Evolutionary conservation across 2,329 filamentous ascomycete species (phyloP), one percentile per base, ranked within the genome.

Genomic region (Colletotrichum musicola): DNA sequence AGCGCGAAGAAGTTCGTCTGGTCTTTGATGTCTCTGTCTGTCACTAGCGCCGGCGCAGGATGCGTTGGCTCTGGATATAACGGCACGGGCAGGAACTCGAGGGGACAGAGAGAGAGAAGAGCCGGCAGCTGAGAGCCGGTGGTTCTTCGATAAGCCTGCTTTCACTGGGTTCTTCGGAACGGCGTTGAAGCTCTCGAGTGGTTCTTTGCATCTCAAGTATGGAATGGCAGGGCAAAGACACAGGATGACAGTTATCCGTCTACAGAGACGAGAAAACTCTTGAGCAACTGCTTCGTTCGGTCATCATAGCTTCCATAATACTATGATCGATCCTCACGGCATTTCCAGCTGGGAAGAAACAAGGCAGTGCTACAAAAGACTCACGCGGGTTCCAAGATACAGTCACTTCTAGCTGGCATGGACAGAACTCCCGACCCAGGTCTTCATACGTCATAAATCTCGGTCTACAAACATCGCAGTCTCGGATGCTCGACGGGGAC

Each of bases 21-120:
- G 56, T 47, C 55, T 61, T 56, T 60, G 55, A 55, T 69, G 66
- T 35, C 30, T 35, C 30, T 35, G 30, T 35, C 7, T 35, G 27
- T 60, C 18, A 18, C 35, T 69, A 69, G 66, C 62, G 66, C 59
- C 66, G 66, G 66, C 55, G 55, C 50, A 56, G 56, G 50, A 58
- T 69, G 62, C 56, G 62, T 65, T 69, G 66, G 62, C 56, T 61
- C 35, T 61, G 66, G 62, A 12, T 60, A 38, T 50, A 13, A 18
- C 66, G 66, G 66, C 66, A 66, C 62, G 62, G 62, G 50, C 66
- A 59, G 27, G 20, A 18, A 16, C 30, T 35, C 30, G 40, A 46
- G 18, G 25, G 40, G 1, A 22, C 40, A 62, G 40, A 38, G 22
- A 47, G 22, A 46, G 38, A 38, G 30, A 38, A 18, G 7, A 40